These are phyloP conservation scores for Periglandula ipomoeae DNA, from an alignment of 2,329 filamentous ascomycete species.

Conservation along the genomic window DNA sequence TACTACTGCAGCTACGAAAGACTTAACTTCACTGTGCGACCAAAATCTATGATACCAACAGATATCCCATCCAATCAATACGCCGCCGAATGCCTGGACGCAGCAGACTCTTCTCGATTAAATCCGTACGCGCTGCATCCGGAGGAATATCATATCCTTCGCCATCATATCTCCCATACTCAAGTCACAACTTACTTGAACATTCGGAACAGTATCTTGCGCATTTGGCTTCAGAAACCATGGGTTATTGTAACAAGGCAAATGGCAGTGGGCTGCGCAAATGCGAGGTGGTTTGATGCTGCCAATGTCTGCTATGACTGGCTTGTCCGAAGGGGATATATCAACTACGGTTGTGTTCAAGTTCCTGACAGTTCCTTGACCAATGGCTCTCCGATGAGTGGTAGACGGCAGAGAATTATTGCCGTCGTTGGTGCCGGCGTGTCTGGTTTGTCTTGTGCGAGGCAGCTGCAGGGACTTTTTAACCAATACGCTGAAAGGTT, in stretches of 20 bases:
- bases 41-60: slow-evolving; percentile 76
- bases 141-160: slow-evolving; percentile 73
- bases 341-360: slow-evolving; percentile 90
- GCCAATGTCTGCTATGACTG: slow-evolving; percentile 87
- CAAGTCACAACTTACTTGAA: slow-evolving; percentile 96
- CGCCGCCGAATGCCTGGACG: slow-evolving; percentile 82
- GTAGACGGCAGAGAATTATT: slow-evolving; percentile 57
- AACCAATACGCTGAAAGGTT: slow-evolving; percentile 66
- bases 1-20: slow-evolving; percentile 24
- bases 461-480: slow-evolving; percentile 82
- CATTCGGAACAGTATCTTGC: slow-evolving; percentile 86
- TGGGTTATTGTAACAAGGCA: slow-evolving; percentile 71
- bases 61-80: slow-evolving; percentile 67
- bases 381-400: slow-evolving; percentile 26
- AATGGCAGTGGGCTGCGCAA: slow-evolving; percentile 85
- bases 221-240: slow-evolving; percentile 83
- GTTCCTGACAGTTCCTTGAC: slow-evolving; percentile 37
- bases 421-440: slow-evolving; percentile 91
- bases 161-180: slow-evolving; percentile 71
- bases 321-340: slow-evolving; percentile 83
- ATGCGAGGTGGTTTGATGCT: slow-evolving; percentile 79
- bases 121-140: slow-evolving; percentile 83
- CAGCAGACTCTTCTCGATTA: slow-evolving; percentile 80
- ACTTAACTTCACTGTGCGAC: slow-evolving; percentile 49
- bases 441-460: slow-evolving; percentile 82